Percentiles rank a stretch among this genome's conserved stretches.
phyloP scores from a whole-genome alignment of 805 yeast species.

The Clavispora santaluciae region DNA sequence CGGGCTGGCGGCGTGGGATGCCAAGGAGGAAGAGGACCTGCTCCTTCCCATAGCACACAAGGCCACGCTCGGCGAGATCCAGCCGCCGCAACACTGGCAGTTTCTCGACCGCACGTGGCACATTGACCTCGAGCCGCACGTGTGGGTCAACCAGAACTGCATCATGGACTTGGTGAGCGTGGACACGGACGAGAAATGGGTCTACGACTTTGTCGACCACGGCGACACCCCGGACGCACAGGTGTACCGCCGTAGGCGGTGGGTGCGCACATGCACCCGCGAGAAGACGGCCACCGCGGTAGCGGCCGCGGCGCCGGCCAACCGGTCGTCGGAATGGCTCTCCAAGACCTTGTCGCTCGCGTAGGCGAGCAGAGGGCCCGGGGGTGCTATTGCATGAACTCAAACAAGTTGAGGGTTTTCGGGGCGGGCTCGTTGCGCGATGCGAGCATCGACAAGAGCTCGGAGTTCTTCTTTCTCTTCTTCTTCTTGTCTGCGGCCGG shows the following conservation, averaged over 20 bases:
- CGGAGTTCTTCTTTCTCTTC: constrained; percentile 41
- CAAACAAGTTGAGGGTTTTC: constrained; percentile 43
- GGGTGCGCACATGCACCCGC: constrained; percentile 47
- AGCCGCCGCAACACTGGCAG: constrained; percentile 59
- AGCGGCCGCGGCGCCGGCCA: constrained; percentile 6
- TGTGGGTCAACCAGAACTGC: constrained; percentile 56
- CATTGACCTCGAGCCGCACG: constrained; percentile 56
- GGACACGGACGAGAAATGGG: constrained; percentile 82
- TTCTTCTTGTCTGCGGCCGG: constrained; percentile 26
- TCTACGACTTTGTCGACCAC: constrained; percentile 51
- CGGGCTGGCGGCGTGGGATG: not conserved
- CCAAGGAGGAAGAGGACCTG: not conserved
- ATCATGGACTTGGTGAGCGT: constrained; percentile 50
- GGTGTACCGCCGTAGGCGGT: constrained; percentile 56
- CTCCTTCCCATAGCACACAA: constrained; percentile 5
- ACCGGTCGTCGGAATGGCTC: not conserved
- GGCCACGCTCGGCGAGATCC: constrained; percentile 32
- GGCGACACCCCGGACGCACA: constrained; percentile 27
- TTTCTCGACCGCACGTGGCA: constrained; percentile 53
- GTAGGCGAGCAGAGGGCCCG: not conserved
- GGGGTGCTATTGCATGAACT: constrained; percentile 33
- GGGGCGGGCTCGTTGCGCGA: constrained; percentile 29
- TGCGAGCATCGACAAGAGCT: constrained; percentile 39
- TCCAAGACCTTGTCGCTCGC: not conserved
- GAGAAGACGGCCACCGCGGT: constrained; percentile 2